Evolutionary conservation across 306 rosid genomes (phyloP).

Genomic region (Oxytropis ochrocephala): DNA sequence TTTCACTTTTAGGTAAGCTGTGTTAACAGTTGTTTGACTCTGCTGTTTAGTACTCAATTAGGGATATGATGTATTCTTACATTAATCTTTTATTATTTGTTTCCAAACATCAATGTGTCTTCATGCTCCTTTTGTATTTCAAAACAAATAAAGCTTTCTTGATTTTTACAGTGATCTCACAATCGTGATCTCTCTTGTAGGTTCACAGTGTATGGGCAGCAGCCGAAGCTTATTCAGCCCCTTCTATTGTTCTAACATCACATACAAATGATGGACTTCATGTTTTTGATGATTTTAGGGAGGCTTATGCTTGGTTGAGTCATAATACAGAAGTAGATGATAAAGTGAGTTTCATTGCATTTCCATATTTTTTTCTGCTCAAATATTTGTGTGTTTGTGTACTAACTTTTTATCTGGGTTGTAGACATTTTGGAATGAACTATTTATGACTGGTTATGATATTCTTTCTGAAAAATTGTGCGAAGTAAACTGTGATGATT

Average conservation of each 20-base stretch:
- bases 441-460: not conserved
- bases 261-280: slow-evolving; percentile 80
- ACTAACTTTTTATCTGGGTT: not conserved
- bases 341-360: slow-evolving; percentile 55
- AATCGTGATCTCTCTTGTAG: slow-evolving; percentile 38
- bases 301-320: slow-evolving; percentile 98
- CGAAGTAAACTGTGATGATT: not conserved
- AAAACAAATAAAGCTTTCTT: not conserved
- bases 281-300: slow-evolving; percentile 98
- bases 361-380: slow-evolving; percentile 18
- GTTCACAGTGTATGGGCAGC: slow-evolving; percentile 99
- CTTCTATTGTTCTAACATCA: slow-evolving; percentile 95
- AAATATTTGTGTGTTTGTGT: slow-evolving; percentile 1
- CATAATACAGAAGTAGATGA: slow-evolving; percentile 98
- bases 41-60: not conserved
- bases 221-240: slow-evolving; percentile 99
- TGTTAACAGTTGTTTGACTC: not conserved
- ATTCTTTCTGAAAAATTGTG: not conserved
- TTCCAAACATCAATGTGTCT: not conserved
- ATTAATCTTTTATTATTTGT: not conserved
- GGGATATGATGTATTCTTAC: not conserved
- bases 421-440: not conserved
- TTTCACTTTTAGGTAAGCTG: not conserved
- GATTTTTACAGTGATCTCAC: not conserved
- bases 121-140: not conserved